A percentile compares a stretch with the other conserved stretches of the same genome.
phyloP scores from a whole-genome alignment of 2,329 filamentous ascomycete species.

The Mollisia scopiformis region DNA sequence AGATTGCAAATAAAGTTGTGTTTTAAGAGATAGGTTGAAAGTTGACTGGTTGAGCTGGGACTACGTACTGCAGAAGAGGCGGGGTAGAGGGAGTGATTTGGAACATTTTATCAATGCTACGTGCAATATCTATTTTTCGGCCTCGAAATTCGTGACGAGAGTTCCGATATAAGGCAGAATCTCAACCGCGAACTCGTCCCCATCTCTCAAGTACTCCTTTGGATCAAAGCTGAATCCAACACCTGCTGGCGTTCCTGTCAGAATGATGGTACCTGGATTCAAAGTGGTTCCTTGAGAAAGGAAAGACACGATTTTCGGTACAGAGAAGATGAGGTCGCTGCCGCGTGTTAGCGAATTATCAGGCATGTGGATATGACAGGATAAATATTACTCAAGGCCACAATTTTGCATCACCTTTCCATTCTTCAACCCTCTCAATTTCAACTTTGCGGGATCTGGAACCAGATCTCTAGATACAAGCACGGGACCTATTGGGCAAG shows the following conservation, averaged over 20 bases:
- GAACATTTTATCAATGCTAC: slow-evolving; percentile 2
- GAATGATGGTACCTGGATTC: slow-evolving; percentile 45
- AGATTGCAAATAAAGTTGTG: neutral
- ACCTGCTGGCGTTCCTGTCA: slow-evolving; percentile 50
- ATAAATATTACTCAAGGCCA: slow-evolving; percentile 40
- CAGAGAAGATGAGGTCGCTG: slow-evolving; percentile 50
- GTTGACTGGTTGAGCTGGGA: too few species aligned
- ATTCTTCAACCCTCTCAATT: slow-evolving; percentile 51
- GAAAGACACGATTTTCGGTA: slow-evolving; percentile 47
- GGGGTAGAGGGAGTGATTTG: too few species aligned
- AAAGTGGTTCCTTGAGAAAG: slow-evolving; percentile 47
- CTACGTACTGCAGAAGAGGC: too few species aligned
- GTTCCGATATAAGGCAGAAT: slow-evolving; percentile 52
- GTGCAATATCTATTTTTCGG: slow-evolving; percentile 35
- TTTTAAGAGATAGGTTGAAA: too few species aligned
- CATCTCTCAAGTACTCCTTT: slow-evolving; percentile 46
- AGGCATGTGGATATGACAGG: neutral
- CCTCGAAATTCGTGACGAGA: slow-evolving; percentile 45
- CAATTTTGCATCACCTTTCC: slow-evolving; percentile 53
- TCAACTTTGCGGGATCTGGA: slow-evolving; percentile 44
- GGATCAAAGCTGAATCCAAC: slow-evolving; percentile 35
- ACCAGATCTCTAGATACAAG: slow-evolving; percentile 49
- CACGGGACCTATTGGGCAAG: slow-evolving; percentile 52
- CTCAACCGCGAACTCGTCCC: slow-evolving; percentile 52
- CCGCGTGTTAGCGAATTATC: slow-evolving; percentile 8